Evolutionary conservation across 257 asterid species (phyloP).

Genomic region (Solanum acaule): DNA sequence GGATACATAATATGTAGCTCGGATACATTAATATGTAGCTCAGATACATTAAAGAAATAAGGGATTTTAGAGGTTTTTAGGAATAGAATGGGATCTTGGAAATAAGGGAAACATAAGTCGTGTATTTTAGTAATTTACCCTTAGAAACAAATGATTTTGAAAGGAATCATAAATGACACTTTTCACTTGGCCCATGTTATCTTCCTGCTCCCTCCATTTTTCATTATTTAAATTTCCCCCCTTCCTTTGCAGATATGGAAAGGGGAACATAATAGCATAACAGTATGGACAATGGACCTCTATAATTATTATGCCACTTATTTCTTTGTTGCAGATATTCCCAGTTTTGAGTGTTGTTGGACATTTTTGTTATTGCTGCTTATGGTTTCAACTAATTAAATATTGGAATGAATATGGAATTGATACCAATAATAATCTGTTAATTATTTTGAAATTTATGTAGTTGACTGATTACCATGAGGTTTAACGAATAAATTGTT

Average conservation of each 20-base stretch:
- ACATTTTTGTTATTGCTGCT: neutral
- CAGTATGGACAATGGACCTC: neutral
- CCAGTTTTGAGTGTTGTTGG: neutral
- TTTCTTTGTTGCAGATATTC: neutral
- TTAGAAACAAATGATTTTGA: neutral
- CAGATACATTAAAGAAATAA: no score
- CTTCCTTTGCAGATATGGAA: neutral
- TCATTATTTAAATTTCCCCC: neutral
- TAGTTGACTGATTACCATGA: neutral
- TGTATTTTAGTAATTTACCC: no score
- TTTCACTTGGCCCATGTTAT: neutral
- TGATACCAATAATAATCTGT: neutral
- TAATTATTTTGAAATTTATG: neutral
- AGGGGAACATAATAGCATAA: neutral
- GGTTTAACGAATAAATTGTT: neutral
- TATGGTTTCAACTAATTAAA: neutral
- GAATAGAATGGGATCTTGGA: no score
- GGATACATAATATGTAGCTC: no score
- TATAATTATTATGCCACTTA: neutral
- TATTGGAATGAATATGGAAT: neutral
- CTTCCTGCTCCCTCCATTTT: neutral
- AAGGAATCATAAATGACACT: neutral
- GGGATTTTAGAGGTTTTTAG: no score
- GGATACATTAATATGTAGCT: no score
- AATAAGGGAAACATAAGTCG: no score